Base-by-base conservation (phyloP, 2,329 filamentous ascomycete species). In the Alternaria postmessia region DNA sequence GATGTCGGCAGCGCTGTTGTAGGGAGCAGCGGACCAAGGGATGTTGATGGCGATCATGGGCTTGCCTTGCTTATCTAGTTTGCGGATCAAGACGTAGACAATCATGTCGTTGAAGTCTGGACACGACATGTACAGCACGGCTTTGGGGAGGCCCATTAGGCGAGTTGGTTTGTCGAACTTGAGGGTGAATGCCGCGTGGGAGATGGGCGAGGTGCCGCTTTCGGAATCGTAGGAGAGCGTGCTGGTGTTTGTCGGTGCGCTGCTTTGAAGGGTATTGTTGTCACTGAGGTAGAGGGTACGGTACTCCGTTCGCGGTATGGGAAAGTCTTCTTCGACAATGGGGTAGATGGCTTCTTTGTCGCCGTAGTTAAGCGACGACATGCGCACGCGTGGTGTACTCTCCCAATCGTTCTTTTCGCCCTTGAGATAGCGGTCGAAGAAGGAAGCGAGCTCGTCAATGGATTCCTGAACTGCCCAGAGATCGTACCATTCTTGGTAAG, bases 341-440 rank as follows among this genome's bases (percentile, higher is more conserved):
- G 64, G 51, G 28, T 68, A 54, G 18, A 65, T 61, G 16, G 65
- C 54, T 41, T 57, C 38, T 11, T 56, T 54, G 47, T 70, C 55
- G 7, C 55, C 59, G 38, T 65, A 68, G 20, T 48, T 57, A 7
- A 84, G 68, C 0, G 78, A 70, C 0, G 80, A 74, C 72, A 77
- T 80, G 8, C 82, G 77, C 3, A 85, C 80, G 30, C 72, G 73
- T 0, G 83, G 82, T 0, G 82, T 85, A 36, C 77, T 72, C 54
- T 83, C 80, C 81, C 81, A 85, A 14, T 68, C 81, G 52, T 85
- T 86, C 1, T 81, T 61, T 1, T 74, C 70, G 0, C 73, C 78
- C 22, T 81, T 82, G 12, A 84, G 72, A 56, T 81, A 86, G 3
- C 68, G 70, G 57, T 84, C 82, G 57, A 84, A 85, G 70, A 84